Evolutionary conservation across 805 yeast genomes (phyloP), one percentile per base, ranked within the genome.

Genomic region (Wickerhamomyces canadensis): DNA sequence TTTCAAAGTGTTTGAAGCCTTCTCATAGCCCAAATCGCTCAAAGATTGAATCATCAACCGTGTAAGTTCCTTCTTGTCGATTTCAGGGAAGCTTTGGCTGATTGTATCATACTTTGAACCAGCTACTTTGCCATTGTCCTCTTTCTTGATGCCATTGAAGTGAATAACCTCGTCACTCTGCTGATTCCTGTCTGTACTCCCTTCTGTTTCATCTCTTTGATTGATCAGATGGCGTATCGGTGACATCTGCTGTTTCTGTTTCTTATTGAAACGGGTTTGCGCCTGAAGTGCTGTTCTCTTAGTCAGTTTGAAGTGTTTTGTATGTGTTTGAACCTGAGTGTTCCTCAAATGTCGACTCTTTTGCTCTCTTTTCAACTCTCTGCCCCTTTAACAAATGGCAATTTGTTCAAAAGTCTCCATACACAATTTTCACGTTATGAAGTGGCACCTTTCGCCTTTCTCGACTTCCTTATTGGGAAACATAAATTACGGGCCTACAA

Each of bases 21-120:
- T 45, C 4, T 49, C 38, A 46, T 68, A 74, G 5, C 79, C 79
- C 40, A 76, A 43, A 40, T 74, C 80, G 26, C 60, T 57, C 34
- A 76, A 51, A 1, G 76, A 57, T 44, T 75, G 78, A 26, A 75
- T 67, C 28, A 76, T 51, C 21, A 76, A 55, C 34, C 75, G 64
- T 3, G 76, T 65, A 16, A 74, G 57, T 47, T 75, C 73, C 16
- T 42, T 43, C 16, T 31, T 40, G 26, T 51, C 42, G 13, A 51
- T 36, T n/a, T 44, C 43, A 6, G 58, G 57, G 35, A 45, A 54
- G n/a, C 36, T 11, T n/a, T 17, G 8, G 2, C 17, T 28, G 2
- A 36, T 22, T 42, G 21, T 4, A 19, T n/a, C 16, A 16, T 14
- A 15, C 13, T 12, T n/a, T 7, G 16, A 10, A 7, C 12, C 21